Evolutionary conservation across 2,329 filamentous ascomycete species (phyloP).

Genomic region (Phialemonium atrogriseum): DNA sequence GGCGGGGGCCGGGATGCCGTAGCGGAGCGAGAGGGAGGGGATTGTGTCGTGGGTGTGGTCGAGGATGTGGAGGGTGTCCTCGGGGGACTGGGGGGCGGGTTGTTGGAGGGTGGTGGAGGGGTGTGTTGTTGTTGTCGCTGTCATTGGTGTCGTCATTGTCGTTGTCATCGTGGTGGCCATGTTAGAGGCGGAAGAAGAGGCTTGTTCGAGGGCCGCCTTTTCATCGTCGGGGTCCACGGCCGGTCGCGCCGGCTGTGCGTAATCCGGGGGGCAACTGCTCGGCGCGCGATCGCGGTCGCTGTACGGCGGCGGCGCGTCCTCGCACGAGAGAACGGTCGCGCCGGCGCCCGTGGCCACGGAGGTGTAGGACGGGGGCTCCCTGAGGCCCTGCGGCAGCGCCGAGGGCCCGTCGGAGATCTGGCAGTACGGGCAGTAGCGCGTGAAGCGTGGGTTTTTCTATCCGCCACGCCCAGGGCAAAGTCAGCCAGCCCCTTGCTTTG

Average conservation of each 20-base stretch:
- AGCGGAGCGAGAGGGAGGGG: constrained; percentile 60
- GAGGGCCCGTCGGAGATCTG: constrained; percentile 56
- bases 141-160: too few relatives aligned
- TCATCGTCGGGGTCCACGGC: constrained; percentile 12
- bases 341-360: constrained; percentile 24
- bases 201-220: too few relatives aligned
- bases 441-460: constrained; percentile 59
- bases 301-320: constrained; percentile 10
- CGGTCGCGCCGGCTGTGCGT: too few relatives aligned
- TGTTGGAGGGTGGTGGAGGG: constrained; percentile 17
- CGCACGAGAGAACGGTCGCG: constrained; percentile 28
- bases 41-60: constrained; percentile 62
- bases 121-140: constrained; percentile 4
- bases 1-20: constrained; percentile 55
- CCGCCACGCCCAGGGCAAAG: too few relatives aligned
- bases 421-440: constrained; percentile 63
- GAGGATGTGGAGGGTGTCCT: constrained; percentile 68
- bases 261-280: too few relatives aligned
- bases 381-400: constrained; percentile 52
- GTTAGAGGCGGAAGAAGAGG: too few relatives aligned
- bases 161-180: too few relatives aligned
- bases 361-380: constrained; percentile 60
- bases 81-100: constrained; percentile 20
- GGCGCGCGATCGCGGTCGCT: constrained; percentile 9
- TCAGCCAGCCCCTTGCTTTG: too few relatives aligned